Evolutionary conservation across 1,139 yeast genomes (phyloP), one percentile per base, ranked within the genome.

Genomic region (Taphrina deformans): DNA sequence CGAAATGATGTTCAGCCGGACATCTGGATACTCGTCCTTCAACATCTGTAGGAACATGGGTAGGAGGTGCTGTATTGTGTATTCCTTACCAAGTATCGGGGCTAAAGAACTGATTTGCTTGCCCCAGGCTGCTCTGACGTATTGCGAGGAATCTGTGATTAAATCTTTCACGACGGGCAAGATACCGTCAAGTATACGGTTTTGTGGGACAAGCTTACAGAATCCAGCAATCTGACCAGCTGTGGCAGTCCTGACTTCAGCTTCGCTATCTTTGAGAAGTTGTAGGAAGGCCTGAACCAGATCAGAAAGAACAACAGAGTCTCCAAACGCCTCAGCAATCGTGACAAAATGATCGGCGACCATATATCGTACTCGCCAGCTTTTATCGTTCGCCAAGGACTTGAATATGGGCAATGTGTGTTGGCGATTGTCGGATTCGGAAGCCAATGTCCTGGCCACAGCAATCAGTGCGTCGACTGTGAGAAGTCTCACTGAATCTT

Each of bases 291-390:
- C 88, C 72, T 84, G 87, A 70, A 83, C 87, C 72, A 86, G 83
- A 59, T 80, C 80, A 66, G 79, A 77, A 71, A 82, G 81, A 73
- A 92, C 87, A 7, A 67, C 59, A 18, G 67, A 66, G 2, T 62
- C 60, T 14, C 71, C 71, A 29, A 69, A 64, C 70, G 86, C 86
- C 29, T 78, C 74, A 2, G 96, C 90, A 68, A 95, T 83, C 69
- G 82, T 80, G 71, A 86, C 89, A 74, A 90, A 92, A 73, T 91
- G 83, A 75, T 92, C 97, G 29, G 98, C 97, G 29, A 96, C 96
- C 84, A 96, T 91, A 78, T 93, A 95, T 73, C 99, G 85, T 66
- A 95, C 98, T 76, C 99, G 87, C 99, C 99, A 95, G 73, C 96
- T 88, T 77, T 90, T 92, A 78, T 95, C 99, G 70, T 82, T 83